Conservation (phyloP, 1,284 basidiomycete species). For the Gymnopus androsaceus region DNA sequence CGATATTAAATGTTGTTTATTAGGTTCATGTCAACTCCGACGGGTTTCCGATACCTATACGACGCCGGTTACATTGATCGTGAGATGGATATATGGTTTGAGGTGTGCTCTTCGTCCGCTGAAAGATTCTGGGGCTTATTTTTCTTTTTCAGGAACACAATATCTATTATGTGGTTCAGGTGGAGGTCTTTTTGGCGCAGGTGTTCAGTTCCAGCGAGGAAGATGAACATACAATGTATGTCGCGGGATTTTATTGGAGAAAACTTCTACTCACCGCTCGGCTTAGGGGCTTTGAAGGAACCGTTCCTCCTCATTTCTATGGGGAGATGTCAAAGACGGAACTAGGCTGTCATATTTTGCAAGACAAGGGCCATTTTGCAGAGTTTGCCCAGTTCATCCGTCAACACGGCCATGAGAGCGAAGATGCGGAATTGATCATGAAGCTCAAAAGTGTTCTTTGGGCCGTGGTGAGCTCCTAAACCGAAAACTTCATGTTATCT, state of each 20-base stretch:
- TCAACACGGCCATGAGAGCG: slow-evolving; percentile 81
- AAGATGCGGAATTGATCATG: slow-evolving; percentile 81
- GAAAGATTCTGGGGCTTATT: background rate
- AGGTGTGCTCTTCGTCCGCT: slow-evolving; percentile 51
- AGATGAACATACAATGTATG: slow-evolving; percentile 62
- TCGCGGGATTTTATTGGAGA: slow-evolving; percentile 24
- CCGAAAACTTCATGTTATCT: background rate
- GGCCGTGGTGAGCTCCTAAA: slow-evolving; percentile 76
- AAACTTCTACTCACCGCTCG: background rate
- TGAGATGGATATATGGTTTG: slow-evolving; percentile 96
- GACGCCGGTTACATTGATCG: slow-evolving; percentile 91
- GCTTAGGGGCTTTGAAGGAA: slow-evolving; percentile 76
- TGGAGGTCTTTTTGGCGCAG: slow-evolving; percentile 83
- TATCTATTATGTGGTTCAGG: slow-evolving; percentile 81
- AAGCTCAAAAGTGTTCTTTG: slow-evolving; percentile 95
- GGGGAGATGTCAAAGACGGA: slow-evolving; percentile 97
- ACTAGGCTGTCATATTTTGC: slow-evolving; percentile 87
- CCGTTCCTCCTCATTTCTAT: slow-evolving; percentile 94
- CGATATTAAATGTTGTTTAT: slow-evolving; percentile 10
- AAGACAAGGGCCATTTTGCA: slow-evolving; percentile 87
- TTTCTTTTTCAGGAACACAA: slow-evolving; percentile 71
- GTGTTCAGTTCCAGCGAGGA: slow-evolving; percentile 59
- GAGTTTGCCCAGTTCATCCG: slow-evolving; percentile 93
- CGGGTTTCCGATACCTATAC: slow-evolving; percentile 90
- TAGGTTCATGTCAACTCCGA: slow-evolving; percentile 93